Percentiles rank a stretch among this genome's conserved stretches.
Evolutionary conservation across 2,329 filamentous ascomycete genomes (phyloP).

Genomic region (Ophiostoma pallidulum): DNA sequence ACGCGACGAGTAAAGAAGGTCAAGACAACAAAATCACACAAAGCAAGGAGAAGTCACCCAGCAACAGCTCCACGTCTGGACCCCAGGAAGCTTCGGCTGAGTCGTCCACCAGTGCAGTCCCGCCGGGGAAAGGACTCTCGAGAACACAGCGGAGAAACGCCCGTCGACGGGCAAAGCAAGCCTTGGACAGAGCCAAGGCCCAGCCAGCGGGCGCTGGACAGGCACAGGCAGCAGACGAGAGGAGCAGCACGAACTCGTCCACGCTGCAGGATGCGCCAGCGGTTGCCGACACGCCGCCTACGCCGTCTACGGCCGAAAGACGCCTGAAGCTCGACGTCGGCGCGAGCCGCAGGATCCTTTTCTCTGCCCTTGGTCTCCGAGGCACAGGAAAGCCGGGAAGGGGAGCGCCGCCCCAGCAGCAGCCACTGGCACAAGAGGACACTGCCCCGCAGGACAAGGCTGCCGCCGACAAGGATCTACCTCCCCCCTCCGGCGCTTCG

Average conservation of each 20-base stretch:
- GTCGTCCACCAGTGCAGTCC: not conserved
- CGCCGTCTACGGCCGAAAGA: conserved; percentile 14
- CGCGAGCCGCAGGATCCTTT: conserved; percentile 58
- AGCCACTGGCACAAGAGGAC: too few relatives aligned
- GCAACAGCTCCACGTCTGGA: conserved; percentile 11
- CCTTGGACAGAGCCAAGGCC: conserved; percentile 6
- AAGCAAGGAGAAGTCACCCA: too few relatives aligned
- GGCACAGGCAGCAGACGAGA: too few relatives aligned
- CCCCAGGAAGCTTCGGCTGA: too few relatives aligned
- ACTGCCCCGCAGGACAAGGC: too few relatives aligned
- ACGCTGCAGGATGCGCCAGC: too few relatives aligned
- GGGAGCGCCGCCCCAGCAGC: not conserved
- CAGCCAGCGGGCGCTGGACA: not conserved
- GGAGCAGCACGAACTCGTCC: too few relatives aligned
- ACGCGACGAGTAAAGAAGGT: too few relatives aligned
- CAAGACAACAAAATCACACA: too few relatives aligned
- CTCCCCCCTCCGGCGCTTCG: too few relatives aligned
- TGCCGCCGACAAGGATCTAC: too few relatives aligned
- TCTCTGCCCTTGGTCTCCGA: conserved; percentile 61
- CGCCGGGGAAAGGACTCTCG: conserved; percentile 20
- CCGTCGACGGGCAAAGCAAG: conserved; percentile 33
- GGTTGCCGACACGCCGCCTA: not conserved
- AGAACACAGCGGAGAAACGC: conserved; percentile 44
- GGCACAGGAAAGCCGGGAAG: not conserved
- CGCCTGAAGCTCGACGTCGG: conserved; percentile 37